Base-by-base conservation (phyloP, 2,329 filamentous ascomycete genomes). In the Aspergillus uvarum region DNA sequence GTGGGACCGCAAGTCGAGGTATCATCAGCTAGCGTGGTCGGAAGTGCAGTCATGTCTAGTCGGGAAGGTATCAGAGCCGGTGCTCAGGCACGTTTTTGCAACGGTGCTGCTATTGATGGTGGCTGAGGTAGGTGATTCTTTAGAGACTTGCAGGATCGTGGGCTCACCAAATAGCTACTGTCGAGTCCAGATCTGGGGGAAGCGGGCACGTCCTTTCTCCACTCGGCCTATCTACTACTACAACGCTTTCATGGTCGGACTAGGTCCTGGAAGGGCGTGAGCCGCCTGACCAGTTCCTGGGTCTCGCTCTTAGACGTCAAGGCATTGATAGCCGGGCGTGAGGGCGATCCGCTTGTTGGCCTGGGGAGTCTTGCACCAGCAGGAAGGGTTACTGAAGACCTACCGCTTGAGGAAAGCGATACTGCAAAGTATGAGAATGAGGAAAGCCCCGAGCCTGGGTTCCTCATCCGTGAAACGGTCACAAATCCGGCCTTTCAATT, bases 271-370 rank as follows among this genome's bases (percentile, higher is more conserved):
- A 70, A 62, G 4, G 72, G 72, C 0, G 58, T 74, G 10, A 69
- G 66, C 0, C 62, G 66, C 51, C 54, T 75, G 12, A 57, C 72
- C 31, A 67, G 70, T 24, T 70, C 73, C 21, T 75, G 73, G 73
- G 63, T 75, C 2, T 72, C 68, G 2, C 64, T 75, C 7, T 65
- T 75, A 5, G 73, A 75, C 51, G 68, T 75, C 54, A 75, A 74
- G 64, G 65, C 73, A 22, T 62, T 75, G 6, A 72, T 75, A 19
- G 73, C 73, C 22, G 73, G 73, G 24, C 72, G 73, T 19, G 73
- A 74, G 16, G 73, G 73, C 12, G 72, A 75, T 48, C 69, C 72
- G 16, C 65, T 75, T 19, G 56, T 66, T 26, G 71, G 71, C 21
- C 52, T 74, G 19, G 71, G 70, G 10, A 65, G 65, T 14, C 52